phyloP scores from a whole-genome alignment of 441 rosid genomes.

The Populus tomentosa region DNA sequence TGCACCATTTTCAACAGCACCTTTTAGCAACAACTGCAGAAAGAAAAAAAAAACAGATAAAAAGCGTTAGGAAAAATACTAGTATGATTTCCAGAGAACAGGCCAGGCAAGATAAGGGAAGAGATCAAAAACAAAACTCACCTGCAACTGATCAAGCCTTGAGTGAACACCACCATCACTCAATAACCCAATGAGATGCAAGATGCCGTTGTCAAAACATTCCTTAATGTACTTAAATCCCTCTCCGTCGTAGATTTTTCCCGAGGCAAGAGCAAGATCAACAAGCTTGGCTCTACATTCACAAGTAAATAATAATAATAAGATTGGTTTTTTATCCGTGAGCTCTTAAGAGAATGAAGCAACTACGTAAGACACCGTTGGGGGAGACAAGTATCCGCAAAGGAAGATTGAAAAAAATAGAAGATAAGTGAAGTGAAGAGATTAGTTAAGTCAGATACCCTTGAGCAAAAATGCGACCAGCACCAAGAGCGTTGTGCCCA shows the following conservation, averaged over 20 bases:
- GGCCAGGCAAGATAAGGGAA: neutral
- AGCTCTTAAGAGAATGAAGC: neutral
- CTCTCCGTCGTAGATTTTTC: slow-evolving; percentile 72
- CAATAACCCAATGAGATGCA: slow-evolving; percentile 80
- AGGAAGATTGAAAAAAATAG: too few relatives aligned
- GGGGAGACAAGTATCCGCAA: too few relatives aligned
- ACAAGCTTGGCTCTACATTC: slow-evolving; percentile 84
- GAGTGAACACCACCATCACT: slow-evolving; percentile 99
- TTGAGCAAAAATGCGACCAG: slow-evolving; percentile 92
- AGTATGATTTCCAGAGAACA: neutral
- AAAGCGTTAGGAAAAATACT: neutral
- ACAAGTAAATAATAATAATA: slow-evolving; percentile 8
- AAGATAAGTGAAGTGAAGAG: slow-evolving; percentile 2
- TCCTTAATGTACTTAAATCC: slow-evolving; percentile 78
- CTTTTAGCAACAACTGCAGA: slow-evolving; percentile 69
- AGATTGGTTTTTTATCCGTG: too few relatives aligned
- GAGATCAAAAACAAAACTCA: slow-evolving; percentile 10
- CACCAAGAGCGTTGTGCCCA: slow-evolving; percentile 98
- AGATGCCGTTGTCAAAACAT: slow-evolving; percentile 55
- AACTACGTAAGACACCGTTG: neutral
- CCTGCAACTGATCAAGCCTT: slow-evolving; percentile 94
- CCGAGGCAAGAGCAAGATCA: slow-evolving; percentile 84
- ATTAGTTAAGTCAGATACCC: slow-evolving; percentile 32
- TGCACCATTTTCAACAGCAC: slow-evolving; percentile 76
- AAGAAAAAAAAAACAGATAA: neutral